Conservation (phyloP, 257 asterid genomes). For the Ilex asprella region DNA sequence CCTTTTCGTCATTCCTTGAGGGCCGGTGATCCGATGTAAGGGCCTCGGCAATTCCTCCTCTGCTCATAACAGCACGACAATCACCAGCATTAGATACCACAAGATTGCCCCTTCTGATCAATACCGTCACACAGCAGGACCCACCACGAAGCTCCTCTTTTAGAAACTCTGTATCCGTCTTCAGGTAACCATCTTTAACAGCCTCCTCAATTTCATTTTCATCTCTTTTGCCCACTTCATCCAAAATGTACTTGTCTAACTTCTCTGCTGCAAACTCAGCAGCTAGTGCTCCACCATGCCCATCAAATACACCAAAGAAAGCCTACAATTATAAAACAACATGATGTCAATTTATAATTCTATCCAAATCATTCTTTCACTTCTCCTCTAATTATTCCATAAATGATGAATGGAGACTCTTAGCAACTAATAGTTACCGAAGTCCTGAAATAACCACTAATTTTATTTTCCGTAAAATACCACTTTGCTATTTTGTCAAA, state of each 20-base stretch:
- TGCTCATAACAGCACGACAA: slow-evolving; percentile 75
- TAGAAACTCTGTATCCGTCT: slow-evolving; percentile 63
- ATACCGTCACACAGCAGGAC: slow-evolving; percentile 74
- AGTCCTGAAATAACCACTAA: no score
- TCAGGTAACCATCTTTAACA: slow-evolving; percentile 56
- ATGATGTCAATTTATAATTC: neutral
- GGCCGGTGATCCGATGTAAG: slow-evolving; percentile 85
- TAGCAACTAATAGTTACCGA: no score
- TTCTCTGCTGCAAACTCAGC: slow-evolving; percentile 64
- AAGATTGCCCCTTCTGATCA: slow-evolving; percentile 47
- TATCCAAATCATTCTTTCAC: neutral
- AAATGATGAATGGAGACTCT: neutral
- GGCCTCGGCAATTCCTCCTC: slow-evolving; percentile 58
- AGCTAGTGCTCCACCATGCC: slow-evolving; percentile 77
- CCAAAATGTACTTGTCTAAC: slow-evolving; percentile 39
- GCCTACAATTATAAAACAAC: slow-evolving; percentile 31
- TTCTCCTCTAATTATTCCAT: neutral
- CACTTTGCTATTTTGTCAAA: neutral
- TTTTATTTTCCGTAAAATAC: no score
- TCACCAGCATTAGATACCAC: slow-evolving; percentile 86
- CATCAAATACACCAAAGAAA: slow-evolving; percentile 66
- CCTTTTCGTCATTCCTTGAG: slow-evolving; percentile 60
- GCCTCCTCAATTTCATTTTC: slow-evolving; percentile 32
- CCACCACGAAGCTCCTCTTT: slow-evolving; percentile 57
- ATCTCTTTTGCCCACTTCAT: slow-evolving; percentile 32